These are phyloP conservation scores for Fusarium abutilonis DNA, from an alignment of 2,329 filamentous ascomycete species.

Conservation along the genomic window DNA sequence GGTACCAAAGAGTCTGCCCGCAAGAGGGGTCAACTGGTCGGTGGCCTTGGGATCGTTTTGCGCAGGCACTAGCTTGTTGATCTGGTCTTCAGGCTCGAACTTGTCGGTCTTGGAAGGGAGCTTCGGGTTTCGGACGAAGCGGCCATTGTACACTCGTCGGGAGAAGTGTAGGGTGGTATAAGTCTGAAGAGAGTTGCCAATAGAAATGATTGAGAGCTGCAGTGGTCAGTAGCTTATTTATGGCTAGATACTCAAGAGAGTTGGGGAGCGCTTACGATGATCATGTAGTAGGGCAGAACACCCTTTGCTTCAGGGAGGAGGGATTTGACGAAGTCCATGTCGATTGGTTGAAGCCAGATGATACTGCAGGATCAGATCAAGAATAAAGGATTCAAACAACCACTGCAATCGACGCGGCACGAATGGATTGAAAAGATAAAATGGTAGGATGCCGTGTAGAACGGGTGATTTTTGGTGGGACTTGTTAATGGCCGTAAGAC, in stretches of 20 bases:
- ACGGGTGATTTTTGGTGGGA: constrained; percentile 31
- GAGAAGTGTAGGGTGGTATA: constrained; percentile 84
- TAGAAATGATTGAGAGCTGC: constrained; percentile 82
- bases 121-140: constrained; percentile 62
- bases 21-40: constrained; percentile 77
- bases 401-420: neutral
- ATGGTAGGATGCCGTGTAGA: constrained; percentile 6
- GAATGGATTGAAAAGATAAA: neutral
- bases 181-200: constrained; percentile 86
- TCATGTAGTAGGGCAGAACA: constrained; percentile 67
- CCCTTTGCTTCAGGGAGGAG: constrained; percentile 63
- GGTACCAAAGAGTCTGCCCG: constrained; percentile 83
- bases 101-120: constrained; percentile 54
- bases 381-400: constrained; percentile 16
- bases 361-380: too few relatives aligned
- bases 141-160: constrained; percentile 83
- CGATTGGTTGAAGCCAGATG: neutral
- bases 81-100: constrained; percentile 63
- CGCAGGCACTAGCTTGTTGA: constrained; percentile 61
- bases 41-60: constrained; percentile 58
- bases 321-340: constrained; percentile 58
- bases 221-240: constrained; percentile 24
- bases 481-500: constrained; percentile 18
- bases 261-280: constrained; percentile 57
- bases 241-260: neutral